Evolutionary conservation across 2,329 filamentous ascomycete species (phyloP).

Genomic region (Penicillium sp.): DNA sequence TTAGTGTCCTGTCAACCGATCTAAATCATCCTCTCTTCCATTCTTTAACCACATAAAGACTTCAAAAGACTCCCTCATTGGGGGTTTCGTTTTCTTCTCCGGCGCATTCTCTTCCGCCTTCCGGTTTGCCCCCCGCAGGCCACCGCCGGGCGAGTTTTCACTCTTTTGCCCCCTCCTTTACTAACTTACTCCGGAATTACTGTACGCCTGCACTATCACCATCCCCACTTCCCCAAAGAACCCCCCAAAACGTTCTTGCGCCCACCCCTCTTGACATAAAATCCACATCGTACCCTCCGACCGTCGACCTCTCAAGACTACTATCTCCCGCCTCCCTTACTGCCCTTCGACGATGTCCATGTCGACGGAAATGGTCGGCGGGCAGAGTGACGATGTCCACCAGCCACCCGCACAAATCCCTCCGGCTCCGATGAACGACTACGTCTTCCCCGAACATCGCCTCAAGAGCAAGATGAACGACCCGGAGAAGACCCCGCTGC

Average conservation of each 20-base stretch:
- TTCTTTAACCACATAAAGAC: slow-evolving; percentile 4
- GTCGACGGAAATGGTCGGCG: slow-evolving; percentile 32
- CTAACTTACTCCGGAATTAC: background rate
- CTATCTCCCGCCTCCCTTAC: background rate
- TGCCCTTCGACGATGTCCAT: slow-evolving; percentile 18
- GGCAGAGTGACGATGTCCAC: slow-evolving; percentile 33
- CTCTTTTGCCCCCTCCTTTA: slow-evolving; percentile 8
- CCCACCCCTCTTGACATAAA: background rate
- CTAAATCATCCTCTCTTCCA: slow-evolving; percentile 9
- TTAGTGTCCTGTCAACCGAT: background rate
- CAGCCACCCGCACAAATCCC: slow-evolving; percentile 24
- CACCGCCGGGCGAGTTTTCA: slow-evolving; percentile 3
- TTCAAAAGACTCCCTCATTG: background rate
- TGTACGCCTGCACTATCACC: background rate
- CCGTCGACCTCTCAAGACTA: background rate
- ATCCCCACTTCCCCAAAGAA: slow-evolving; percentile 4
- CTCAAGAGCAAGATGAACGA: slow-evolving; percentile 51
- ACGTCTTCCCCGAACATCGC: slow-evolving; percentile 47
- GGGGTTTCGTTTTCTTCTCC: slow-evolving; percentile 5
- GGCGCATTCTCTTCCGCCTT: slow-evolving; percentile 1
- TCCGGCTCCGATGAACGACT: slow-evolving; percentile 40
- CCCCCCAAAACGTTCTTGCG: background rate
- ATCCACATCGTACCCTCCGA: background rate
- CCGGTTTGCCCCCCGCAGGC: background rate
- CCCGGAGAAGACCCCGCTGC: slow-evolving; percentile 49